Percentiles rank a stretch among this genome's conserved stretches.
Conservation (phyloP, 2,329 filamentous ascomycete genomes). For the Pestalotiopsis sp. region DNA sequence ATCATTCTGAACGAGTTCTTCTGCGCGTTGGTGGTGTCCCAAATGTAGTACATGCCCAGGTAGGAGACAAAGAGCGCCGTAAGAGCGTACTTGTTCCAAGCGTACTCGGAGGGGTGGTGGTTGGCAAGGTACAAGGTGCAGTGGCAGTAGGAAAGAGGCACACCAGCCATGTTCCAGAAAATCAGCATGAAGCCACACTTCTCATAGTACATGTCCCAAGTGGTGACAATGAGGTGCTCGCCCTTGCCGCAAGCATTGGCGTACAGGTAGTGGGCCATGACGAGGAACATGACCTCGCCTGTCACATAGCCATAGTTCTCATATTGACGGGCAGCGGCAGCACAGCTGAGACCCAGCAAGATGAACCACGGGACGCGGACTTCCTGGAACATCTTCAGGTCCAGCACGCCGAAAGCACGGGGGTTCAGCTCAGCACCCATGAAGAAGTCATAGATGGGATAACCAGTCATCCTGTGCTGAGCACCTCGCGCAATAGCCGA, state of each 20-base stretch:
- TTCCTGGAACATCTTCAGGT: slow-evolving; percentile 98
- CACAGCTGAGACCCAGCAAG: slow-evolving; percentile 76
- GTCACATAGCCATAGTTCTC: slow-evolving; percentile 85
- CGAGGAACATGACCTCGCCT: slow-evolving; percentile 79
- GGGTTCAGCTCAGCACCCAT: slow-evolving; percentile 92
- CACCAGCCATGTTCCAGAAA: slow-evolving; percentile 94
- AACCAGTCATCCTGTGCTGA: slow-evolving; percentile 90
- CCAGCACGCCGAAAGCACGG: slow-evolving; percentile 80
- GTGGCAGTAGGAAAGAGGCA: slow-evolving; percentile 90
- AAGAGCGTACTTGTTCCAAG: slow-evolving; percentile 72
- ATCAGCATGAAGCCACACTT: slow-evolving; percentile 98
- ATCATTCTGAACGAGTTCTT: slow-evolving; percentile 88
- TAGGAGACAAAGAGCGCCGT: slow-evolving; percentile 69
- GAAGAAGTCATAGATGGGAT: slow-evolving; percentile 87
- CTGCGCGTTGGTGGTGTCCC: slow-evolving; percentile 90
- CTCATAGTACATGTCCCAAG: slow-evolving; percentile 97
- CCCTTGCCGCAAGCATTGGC: slow-evolving; percentile 91
- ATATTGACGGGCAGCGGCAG: slow-evolving; percentile 78
- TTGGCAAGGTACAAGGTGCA: slow-evolving; percentile 88
- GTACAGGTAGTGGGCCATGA: slow-evolving; percentile 90
- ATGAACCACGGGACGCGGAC: slow-evolving; percentile 93
- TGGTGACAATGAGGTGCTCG: slow-evolving; percentile 86
- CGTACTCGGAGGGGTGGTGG: slow-evolving; percentile 76
- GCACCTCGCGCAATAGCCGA: slow-evolving; percentile 80
- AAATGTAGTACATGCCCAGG: slow-evolving; percentile 84